Evolutionary conservation across 2,329 filamentous ascomycete genomes (phyloP).

Genomic region (Aspergillus fumigatus): DNA sequence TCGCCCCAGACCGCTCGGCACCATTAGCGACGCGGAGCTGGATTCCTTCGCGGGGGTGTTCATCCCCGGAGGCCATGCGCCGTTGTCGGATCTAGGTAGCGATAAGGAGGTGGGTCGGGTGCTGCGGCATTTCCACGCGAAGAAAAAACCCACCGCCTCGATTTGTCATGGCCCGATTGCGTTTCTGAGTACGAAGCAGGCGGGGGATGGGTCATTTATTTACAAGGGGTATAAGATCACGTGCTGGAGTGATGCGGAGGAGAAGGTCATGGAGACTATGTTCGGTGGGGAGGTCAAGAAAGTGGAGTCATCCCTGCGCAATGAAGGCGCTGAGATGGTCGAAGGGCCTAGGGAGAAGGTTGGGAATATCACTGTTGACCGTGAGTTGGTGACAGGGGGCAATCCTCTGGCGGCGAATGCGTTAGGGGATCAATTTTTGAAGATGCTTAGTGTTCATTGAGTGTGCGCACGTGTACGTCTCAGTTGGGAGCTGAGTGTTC

Average conservation of each 20-base stretch:
- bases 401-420: slow-evolving; percentile 31
- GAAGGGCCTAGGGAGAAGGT: slow-evolving; percentile 37
- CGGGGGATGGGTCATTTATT: slow-evolving; percentile 34
- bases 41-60: slow-evolving; percentile 39
- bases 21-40: slow-evolving; percentile 40
- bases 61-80: slow-evolving; percentile 45
- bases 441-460: slow-evolving; percentile 26
- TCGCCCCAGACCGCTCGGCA: slow-evolving; percentile 33
- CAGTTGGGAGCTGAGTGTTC: not conserved
- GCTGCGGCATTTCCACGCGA: slow-evolving; percentile 37
- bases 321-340: slow-evolving; percentile 44
- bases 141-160: slow-evolving; percentile 41
- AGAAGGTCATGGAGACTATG: slow-evolving; percentile 44
- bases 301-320: slow-evolving; percentile 36
- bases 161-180: slow-evolving; percentile 48
- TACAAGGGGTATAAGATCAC: slow-evolving; percentile 47
- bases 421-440: slow-evolving; percentile 30
- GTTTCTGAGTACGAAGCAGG: slow-evolving; percentile 39
- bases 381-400: slow-evolving; percentile 35
- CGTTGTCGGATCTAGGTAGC: slow-evolving; percentile 39
- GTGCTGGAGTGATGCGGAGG: slow-evolving; percentile 43
- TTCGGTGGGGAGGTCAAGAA: slow-evolving; percentile 42
- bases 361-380: slow-evolving; percentile 41
- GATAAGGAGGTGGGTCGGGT: slow-evolving; percentile 42
- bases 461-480: not conserved